These are phyloP conservation scores for Chlamydomonas urium DNA, from an alignment of 139 green algal species.

Conservation along the genomic window DNA sequence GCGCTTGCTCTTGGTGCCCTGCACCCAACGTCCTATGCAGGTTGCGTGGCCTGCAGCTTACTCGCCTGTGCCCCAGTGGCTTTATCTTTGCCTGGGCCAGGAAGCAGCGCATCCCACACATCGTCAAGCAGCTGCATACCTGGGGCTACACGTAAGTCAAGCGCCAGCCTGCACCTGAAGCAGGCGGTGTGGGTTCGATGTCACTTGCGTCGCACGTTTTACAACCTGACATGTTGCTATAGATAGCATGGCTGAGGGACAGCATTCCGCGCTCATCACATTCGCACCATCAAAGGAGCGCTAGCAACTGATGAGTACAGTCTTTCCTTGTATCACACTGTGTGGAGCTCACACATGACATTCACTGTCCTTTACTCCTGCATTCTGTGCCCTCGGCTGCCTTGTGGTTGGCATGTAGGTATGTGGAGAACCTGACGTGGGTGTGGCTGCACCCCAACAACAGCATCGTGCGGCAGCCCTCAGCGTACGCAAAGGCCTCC, in stretches of 20 bases:
- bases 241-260: too few species aligned
- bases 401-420: constrained; percentile 32
- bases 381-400: not conserved
- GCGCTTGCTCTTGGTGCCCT: too few species aligned
- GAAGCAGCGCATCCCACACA: constrained; percentile 59
- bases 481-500: constrained; percentile 33
- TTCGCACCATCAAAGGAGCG: too few species aligned
- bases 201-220: too few species aligned
- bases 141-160: constrained; percentile 24
- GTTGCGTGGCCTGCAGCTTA: constrained; percentile 58
- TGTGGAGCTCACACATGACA: too few species aligned
- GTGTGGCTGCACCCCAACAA: constrained; percentile 72
- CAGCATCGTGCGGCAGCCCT: constrained; percentile 42
- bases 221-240: too few species aligned
- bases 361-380: too few species aligned
- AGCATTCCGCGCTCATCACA: too few species aligned
- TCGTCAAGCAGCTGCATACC: constrained; percentile 40
- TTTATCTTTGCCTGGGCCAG: constrained; percentile 86
- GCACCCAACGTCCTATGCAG: not conserved
- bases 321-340: too few species aligned
- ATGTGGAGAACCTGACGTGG: constrained; percentile 95
- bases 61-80: constrained; percentile 63
- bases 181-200: too few species aligned
- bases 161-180: too few species aligned
- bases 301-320: too few species aligned